These are phyloP conservation scores for Fusarium redolens DNA, from an alignment of 2,329 filamentous ascomycete species.

Conservation along the genomic window DNA sequence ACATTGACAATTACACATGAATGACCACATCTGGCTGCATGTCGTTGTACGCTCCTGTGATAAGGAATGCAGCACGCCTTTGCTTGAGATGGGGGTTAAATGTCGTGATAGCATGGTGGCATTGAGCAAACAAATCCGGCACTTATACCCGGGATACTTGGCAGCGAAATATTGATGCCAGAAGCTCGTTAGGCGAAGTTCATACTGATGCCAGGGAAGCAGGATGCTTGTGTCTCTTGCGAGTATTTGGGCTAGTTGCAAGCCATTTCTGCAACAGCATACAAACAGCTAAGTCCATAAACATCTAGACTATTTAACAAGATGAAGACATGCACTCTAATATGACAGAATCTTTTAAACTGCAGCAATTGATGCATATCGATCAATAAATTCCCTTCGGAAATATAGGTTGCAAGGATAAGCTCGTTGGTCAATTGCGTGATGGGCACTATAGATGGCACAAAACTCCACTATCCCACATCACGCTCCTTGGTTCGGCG, in stretches of 20 bases:
- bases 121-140: not conserved
- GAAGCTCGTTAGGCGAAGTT: not conserved
- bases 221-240: not conserved
- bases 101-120: constrained; percentile 21
- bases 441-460: constrained; percentile 20
- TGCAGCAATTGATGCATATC: not conserved
- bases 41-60: not conserved
- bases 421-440: constrained; percentile 23
- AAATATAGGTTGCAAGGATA: not conserved
- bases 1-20: not conserved
- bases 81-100: not conserved
- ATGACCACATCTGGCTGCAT: not conserved
- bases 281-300: not conserved
- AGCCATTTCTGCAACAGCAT: not conserved
- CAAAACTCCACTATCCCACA: constrained; percentile 16
- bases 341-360: not conserved
- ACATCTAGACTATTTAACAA: not conserved
- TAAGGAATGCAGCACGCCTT: not conserved
- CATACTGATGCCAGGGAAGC: not conserved
- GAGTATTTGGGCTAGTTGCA: not conserved
- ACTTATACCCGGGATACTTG: not conserved
- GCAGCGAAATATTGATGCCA: not conserved
- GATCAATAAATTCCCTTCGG: not conserved
- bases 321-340: not conserved
- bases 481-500: not conserved